Evolutionary conservation across 352 stramenopile species (phyloP), one percentile per base, ranked within the genome.

Genomic region (Globisporangium nodosum): DNA sequence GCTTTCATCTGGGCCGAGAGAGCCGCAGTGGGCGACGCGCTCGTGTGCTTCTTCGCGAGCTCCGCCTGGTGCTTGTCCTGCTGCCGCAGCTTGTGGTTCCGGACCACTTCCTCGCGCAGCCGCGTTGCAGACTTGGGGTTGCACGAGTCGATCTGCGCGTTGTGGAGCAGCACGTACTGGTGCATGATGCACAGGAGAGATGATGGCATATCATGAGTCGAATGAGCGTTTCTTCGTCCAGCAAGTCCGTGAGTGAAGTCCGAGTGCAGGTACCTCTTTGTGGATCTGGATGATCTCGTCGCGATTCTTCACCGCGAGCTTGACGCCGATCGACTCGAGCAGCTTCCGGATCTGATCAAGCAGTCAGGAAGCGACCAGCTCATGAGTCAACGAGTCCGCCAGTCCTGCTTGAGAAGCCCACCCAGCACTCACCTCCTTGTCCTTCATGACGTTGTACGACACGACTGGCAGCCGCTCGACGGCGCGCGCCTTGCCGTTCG

Each of bases 221-320:
- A 43, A 43, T 12, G 13, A 43, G 37, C 37, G 37, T 13, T 4
- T 5, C 0, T 27, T 3, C 35, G 11, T 9, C 35, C 35, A 16
- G 8, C 35, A 42, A 42, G 35, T 16, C 2, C 1, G 12, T 13
- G 5, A 18, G 33, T 37, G 0, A 16, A 33, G 21, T 24, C 5
- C 30, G 39, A 48, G 21, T 8, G 15, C 21, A 12, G 64, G 30
- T 60, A 94, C 84, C 76, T 94, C 85, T 75, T 94, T 94, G 71
- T 94, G 85, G 54, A 90, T 88, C 58, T 90, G 79, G 61, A 94
- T 90, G 63, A 92, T 91, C 45, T 90, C 81, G n/a, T 92, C 82
- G 37, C 81, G 70, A 58, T 84, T 86, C 60, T 87, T 90, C 24
- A 85, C 75, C 6, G 63, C 58, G 11, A 78, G 60, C 30, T 73